phyloP scores from a whole-genome alignment of 1,284 basidiomycete species.

The Cryptococcus amylolentus region DNA sequence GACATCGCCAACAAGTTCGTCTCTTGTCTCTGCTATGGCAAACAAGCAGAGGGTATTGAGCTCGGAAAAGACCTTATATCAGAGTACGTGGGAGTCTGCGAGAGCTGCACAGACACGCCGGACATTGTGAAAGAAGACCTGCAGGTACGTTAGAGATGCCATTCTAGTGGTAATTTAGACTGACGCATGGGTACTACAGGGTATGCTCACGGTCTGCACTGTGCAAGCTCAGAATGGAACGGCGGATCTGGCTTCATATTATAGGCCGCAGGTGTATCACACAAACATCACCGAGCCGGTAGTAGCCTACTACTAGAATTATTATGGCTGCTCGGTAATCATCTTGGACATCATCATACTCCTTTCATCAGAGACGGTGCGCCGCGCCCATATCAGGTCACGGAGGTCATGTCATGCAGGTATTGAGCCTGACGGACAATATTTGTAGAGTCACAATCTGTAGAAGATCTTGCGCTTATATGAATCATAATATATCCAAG shows the following conservation, averaged over 20 bases:
- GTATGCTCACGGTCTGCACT: slow-evolving; percentile 27
- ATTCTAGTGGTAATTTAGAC: neutral
- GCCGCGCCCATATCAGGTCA: no score
- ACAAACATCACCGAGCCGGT: slow-evolving; percentile 1
- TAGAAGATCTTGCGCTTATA: no score
- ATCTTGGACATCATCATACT: no score
- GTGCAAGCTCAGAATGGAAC: slow-evolving; percentile 33
- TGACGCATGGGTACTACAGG: slow-evolving; percentile 5
- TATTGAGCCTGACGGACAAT: no score
- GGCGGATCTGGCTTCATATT: slow-evolving; percentile 27
- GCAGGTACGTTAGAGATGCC: neutral
- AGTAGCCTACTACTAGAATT: neutral
- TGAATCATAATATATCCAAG: no score
- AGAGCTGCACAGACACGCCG: neutral
- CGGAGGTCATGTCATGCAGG: no score
- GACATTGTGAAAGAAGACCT: neutral
- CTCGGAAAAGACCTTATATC: neutral
- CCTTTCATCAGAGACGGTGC: no score
- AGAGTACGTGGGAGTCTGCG: neutral
- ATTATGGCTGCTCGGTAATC: neutral
- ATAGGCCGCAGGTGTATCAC: slow-evolving; percentile 27
- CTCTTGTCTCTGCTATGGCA: neutral
- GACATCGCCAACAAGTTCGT: neutral
- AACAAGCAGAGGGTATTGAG: neutral
- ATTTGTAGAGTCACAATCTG: no score